Evolutionary conservation across 495 filamentous ascomycete genomes (phyloP).

Genomic region (Penicillium maclennaniae): DNA sequence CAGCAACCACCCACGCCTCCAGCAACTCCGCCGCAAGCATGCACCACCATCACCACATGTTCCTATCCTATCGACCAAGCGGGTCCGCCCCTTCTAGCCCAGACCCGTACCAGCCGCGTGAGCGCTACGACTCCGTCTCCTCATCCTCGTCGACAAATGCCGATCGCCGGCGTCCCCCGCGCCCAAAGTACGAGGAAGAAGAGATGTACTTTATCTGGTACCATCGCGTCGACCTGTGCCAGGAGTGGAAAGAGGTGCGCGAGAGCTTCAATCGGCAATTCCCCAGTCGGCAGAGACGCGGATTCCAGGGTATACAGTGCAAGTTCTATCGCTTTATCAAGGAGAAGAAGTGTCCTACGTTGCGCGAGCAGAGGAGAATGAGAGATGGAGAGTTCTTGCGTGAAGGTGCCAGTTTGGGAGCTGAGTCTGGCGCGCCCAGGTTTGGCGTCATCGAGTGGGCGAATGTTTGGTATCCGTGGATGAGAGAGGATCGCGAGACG

Average conservation of each 20-base stretch:
- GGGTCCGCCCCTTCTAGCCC: slow-evolving; percentile 34
- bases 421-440: slow-evolving; percentile 19
- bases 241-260: slow-evolving; percentile 50
- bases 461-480: slow-evolving; percentile 44
- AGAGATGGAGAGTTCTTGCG: slow-evolving; percentile 44
- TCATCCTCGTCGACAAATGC: slow-evolving; percentile 39
- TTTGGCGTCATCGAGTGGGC: slow-evolving; percentile 41
- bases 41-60: slow-evolving; percentile 22
- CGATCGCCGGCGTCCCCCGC: slow-evolving; percentile 42
- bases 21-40: slow-evolving; percentile 7
- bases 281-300: slow-evolving; percentile 38
- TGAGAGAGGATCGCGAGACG: slow-evolving; percentile 26
- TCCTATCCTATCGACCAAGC: slow-evolving; percentile 19
- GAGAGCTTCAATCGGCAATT: slow-evolving; percentile 50
- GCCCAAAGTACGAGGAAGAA: slow-evolving; percentile 50
- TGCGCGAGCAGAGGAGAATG: slow-evolving; percentile 44
- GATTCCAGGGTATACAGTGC: slow-evolving; percentile 52
- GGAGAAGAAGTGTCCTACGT: slow-evolving; percentile 44
- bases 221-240: slow-evolving; percentile 49
- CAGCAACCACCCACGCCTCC: slow-evolving; percentile 15
- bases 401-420: slow-evolving; percentile 15
- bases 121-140: slow-evolving; percentile 42
- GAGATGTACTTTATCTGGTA: slow-evolving; percentile 57
- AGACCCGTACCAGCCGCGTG: slow-evolving; percentile 33
- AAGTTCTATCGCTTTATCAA: slow-evolving; percentile 53